A percentile compares a stretch with the other conserved stretches of the same genome.
phyloP scores from a whole-genome alignment of 1,284 basidiomycete genomes.

The Naganishia cerealis region DNA sequence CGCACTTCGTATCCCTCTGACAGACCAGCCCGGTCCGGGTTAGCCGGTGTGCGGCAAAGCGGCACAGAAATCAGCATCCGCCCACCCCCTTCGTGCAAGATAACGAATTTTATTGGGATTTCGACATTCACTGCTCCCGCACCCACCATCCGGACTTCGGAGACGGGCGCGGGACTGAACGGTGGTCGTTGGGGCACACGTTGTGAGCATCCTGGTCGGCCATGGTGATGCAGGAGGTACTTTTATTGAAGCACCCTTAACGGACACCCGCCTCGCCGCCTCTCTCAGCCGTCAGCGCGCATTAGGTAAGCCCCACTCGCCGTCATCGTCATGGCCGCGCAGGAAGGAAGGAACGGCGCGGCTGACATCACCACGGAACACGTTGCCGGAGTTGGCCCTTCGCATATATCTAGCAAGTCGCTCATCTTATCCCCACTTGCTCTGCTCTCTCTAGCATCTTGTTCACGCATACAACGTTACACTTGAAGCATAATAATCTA shows the following conservation, averaged over 20 bases:
- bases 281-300: background rate
- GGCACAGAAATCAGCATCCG: background rate
- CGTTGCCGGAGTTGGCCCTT: background rate
- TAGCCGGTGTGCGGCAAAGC: slow-evolving; percentile 1
- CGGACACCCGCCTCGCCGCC: background rate
- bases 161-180: slow-evolving; percentile 5
- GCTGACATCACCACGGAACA: slow-evolving; percentile 9
- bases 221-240: background rate
- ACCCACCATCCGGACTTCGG: slow-evolving; percentile 3
- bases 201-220: background rate
- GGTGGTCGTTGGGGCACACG: slow-evolving; percentile 1
- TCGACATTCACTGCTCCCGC: background rate
- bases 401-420: background rate
- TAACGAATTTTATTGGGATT: slow-evolving; percentile 5
- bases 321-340: slow-evolving; percentile 18
- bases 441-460: background rate
- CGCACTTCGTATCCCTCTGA: no score
- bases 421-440: background rate
- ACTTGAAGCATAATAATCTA: background rate
- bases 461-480: background rate
- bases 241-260: background rate
- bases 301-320: slow-evolving; percentile 16
- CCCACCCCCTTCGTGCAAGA: background rate
- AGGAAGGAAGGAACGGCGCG: background rate
- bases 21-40: background rate